Conservation (phyloP, 1,284 basidiomycete genomes). For the Fereydounia khargensis region DNA sequence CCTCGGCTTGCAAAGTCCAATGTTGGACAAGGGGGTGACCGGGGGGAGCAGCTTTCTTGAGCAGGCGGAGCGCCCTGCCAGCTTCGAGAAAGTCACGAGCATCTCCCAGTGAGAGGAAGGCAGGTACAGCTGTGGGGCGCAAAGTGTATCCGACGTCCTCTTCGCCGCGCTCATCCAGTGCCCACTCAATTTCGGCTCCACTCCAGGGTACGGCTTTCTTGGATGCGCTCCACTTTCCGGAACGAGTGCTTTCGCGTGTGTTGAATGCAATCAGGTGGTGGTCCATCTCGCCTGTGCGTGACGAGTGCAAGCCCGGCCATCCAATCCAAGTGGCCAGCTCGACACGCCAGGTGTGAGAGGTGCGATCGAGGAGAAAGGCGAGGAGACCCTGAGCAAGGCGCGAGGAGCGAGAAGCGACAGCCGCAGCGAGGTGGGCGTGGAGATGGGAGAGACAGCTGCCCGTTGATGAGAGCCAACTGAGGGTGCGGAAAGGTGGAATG, state of each 20-base stretch:
- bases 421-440: slow-evolving; percentile 34
- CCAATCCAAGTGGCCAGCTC: slow-evolving; percentile 35
- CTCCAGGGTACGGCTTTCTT: slow-evolving; percentile 25
- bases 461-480: slow-evolving; percentile 15
- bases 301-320: slow-evolving; percentile 29
- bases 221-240: neutral
- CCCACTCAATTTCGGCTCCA: slow-evolving; percentile 36
- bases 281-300: slow-evolving; percentile 23
- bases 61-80: slow-evolving; percentile 32
- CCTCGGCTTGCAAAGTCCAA: slow-evolving; percentile 8
- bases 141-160: slow-evolving; percentile 39
- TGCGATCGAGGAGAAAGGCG: slow-evolving; percentile 28
- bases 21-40: slow-evolving; percentile 35
- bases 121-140: slow-evolving; percentile 30
- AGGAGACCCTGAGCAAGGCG: slow-evolving; percentile 14
- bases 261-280: slow-evolving; percentile 2
- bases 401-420: slow-evolving; percentile 16
- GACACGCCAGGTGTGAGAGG: slow-evolving; percentile 25
- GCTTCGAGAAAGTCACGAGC: slow-evolving; percentile 38
- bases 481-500: slow-evolving; percentile 15
- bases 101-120: slow-evolving; percentile 20
- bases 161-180: slow-evolving; percentile 34
- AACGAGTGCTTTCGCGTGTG: neutral
- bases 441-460: slow-evolving; percentile 26
- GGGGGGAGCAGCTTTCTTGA: slow-evolving; percentile 34